phyloP scores from a whole-genome alignment of 352 stramenopile species.

The Phytopythium litorale region DNA sequence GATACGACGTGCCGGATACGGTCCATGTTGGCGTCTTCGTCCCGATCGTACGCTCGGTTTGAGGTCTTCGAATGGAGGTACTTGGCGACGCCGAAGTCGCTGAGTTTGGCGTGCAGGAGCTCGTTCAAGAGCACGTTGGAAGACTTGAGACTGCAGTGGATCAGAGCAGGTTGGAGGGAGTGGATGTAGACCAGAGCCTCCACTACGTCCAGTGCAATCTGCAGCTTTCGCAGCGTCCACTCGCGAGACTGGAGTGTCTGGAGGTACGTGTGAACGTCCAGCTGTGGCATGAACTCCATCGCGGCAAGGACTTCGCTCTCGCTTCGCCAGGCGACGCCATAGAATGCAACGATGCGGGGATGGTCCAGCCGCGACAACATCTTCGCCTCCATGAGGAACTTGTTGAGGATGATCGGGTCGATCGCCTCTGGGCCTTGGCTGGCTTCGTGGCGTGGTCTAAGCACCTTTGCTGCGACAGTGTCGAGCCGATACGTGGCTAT shows the following conservation, averaged over 20 bases:
- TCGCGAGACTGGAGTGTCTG: conserved; percentile 9
- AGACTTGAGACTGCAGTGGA: conserved; percentile 27
- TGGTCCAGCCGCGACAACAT: conserved; percentile 45
- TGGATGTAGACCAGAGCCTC: conserved; percentile 35
- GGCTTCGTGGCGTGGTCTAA: conserved; percentile 23
- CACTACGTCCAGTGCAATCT: conserved; percentile 40
- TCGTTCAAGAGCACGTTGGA: conserved; percentile 19
- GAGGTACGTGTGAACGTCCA: conserved; percentile 27
- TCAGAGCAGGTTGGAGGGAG: conserved; percentile 16
- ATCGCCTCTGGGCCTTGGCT: conserved; percentile 16
- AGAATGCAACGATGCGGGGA: conserved; percentile 47
- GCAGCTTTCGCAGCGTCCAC: conserved; percentile 33
- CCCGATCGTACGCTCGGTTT: not conserved
- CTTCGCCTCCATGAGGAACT: conserved; percentile 51
- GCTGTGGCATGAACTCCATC: conserved; percentile 44
- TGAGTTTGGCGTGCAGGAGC: conserved; percentile 19
- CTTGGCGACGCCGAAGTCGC: conserved; percentile 25
- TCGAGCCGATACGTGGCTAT: conserved; percentile 34
- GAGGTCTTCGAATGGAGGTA: conserved; percentile 3
- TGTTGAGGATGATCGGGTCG: conserved; percentile 25
- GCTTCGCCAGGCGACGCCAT: conserved; percentile 36
- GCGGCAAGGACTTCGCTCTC: conserved; percentile 29
- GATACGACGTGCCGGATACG: conserved; percentile 17
- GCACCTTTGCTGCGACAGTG: conserved; percentile 32
- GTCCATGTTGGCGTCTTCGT: conserved; percentile 12